These are phyloP conservation scores for Lyophyllum semitale DNA, from an alignment of 768 basidiomycete species.

Conservation along the genomic window DNA sequence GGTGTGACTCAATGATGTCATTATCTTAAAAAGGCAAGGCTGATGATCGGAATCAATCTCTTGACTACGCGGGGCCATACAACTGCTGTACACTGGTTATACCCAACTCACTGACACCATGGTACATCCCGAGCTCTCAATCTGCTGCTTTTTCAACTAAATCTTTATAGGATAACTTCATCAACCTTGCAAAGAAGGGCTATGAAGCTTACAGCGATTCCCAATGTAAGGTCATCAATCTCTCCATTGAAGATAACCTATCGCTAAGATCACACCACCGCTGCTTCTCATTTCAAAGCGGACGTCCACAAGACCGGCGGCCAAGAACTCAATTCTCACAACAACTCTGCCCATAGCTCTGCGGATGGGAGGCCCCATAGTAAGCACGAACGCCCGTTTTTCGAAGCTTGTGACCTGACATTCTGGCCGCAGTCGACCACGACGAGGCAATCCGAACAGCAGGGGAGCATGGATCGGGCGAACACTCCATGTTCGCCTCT, in stretches of 20 bases:
- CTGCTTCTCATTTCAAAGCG: conserved; percentile 27
- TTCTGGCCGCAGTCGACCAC: conserved; percentile 56
- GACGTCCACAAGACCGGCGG: conserved; percentile 61
- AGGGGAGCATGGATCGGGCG: conserved; percentile 54
- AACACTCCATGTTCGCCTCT: conserved; percentile 54
- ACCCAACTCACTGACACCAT: conserved; percentile 15
- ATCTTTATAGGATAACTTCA: conserved; percentile 57
- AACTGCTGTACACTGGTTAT: not conserved
- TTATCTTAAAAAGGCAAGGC: not conserved
- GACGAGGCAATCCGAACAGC: conserved; percentile 63
- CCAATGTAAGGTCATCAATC: conserved; percentile 36
- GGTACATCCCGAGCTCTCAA: not conserved
- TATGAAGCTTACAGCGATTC: conserved; percentile 53
- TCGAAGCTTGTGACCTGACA: not conserved
- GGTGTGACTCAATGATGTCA: conserved; percentile 8
- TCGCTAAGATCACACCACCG: conserved; percentile 17
- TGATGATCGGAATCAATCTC: not conserved
- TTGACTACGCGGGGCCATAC: not conserved
- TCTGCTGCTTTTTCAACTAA: not conserved
- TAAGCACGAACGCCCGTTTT: conserved; percentile 18
- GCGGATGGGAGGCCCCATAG: conserved; percentile 28
- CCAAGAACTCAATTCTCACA: conserved; percentile 58
- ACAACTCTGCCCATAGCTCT: conserved; percentile 39
- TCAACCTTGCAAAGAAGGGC: conserved; percentile 72
- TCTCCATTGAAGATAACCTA: conserved; percentile 10